Evolutionary conservation across 805 yeast genomes (phyloP).

Genomic region (Lipomyces orientalis): DNA sequence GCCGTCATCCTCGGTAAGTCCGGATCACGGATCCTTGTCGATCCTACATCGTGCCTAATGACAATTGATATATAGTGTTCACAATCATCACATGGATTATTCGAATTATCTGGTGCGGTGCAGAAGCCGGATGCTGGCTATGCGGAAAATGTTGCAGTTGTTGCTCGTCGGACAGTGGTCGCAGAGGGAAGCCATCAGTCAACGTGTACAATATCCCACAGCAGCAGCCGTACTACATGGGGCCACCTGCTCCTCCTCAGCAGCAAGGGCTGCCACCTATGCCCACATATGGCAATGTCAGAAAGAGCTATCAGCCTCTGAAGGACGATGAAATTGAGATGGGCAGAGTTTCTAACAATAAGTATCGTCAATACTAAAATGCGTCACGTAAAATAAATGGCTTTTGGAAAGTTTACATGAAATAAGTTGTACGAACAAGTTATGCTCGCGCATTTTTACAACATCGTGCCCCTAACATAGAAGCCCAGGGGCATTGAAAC

Average conservation of each 20-base stretch:
- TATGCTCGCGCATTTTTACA: not conserved
- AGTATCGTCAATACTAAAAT: not conserved
- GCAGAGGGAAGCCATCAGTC: slow-evolving; percentile 10
- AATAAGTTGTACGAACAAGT: not conserved
- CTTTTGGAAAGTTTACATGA: not conserved
- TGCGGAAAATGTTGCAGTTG: slow-evolving; percentile 29
- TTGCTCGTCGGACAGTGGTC: slow-evolving; percentile 3
- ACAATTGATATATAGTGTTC: slow-evolving; percentile 13
- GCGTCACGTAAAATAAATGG: not conserved
- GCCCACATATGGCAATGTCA: slow-evolving; percentile 5
- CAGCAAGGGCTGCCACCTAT: slow-evolving; percentile 11
- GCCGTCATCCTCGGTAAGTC: slow-evolving; percentile 53
- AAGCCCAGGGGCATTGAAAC: not conserved
- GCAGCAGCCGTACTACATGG: slow-evolving; percentile 29
- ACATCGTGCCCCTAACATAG: not conserved
- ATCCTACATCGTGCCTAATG: not conserved
- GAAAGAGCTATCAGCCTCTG: slow-evolving; percentile 15
- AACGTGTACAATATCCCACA: slow-evolving; percentile 18
- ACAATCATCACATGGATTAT: slow-evolving; percentile 25
- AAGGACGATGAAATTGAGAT: slow-evolving; percentile 28
- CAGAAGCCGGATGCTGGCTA: slow-evolving; percentile 27
- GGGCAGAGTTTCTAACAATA: slow-evolving; percentile 21
- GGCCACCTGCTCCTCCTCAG: slow-evolving; percentile 24
- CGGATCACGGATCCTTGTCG: not conserved
- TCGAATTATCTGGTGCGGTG: slow-evolving; percentile 29